Conservation (phyloP, 371 early-diverging fungal genomes). For the Lichtheimia hyalospora region DNA sequence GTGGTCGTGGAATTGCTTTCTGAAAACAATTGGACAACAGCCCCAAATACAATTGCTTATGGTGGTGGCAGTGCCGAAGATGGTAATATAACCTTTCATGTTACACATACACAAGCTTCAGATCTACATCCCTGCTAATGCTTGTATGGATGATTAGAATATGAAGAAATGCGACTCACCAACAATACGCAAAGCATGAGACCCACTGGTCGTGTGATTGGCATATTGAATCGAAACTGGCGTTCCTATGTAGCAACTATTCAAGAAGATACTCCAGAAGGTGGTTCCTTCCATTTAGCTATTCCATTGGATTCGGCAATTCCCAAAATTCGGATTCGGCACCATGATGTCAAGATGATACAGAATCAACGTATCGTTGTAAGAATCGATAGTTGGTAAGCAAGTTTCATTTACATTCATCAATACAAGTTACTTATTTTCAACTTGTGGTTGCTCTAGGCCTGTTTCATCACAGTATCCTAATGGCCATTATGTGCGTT, state of each 20-base stretch:
- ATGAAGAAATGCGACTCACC: conserved; percentile 13
- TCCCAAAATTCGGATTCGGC: conserved; percentile 90
- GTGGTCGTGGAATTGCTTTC: conserved; percentile 79
- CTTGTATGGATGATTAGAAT: not conserved
- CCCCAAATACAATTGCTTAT: conserved; percentile 55
- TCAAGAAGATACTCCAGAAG: conserved; percentile 64
- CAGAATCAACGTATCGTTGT: conserved; percentile 83
- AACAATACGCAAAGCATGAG: conserved; percentile 4
- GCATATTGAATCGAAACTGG: conserved; percentile 87
- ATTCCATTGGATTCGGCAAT: conserved; percentile 80
- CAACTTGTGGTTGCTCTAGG: conserved; percentile 19
- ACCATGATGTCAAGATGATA: conserved; percentile 72
- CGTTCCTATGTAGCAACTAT: conserved; percentile 89
- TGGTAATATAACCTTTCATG: conserved; percentile 13
- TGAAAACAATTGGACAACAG: conserved; percentile 58
- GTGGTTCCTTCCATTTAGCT: conserved; percentile 68
- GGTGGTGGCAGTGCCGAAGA: conserved; percentile 46
- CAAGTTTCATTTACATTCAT: conserved; percentile 16
- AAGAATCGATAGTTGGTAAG: conserved; percentile 84
- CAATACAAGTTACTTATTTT: not conserved
- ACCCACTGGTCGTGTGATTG: conserved; percentile 77
- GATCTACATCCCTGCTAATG: not conserved
- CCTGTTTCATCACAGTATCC: conserved; percentile 77
- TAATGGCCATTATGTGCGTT: conserved; percentile 87
- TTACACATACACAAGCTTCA: too few species aligned